A percentile compares a stretch with the other conserved stretches of the same genome.
Evolutionary conservation across 1,284 basidiomycete species (phyloP).

Genomic region (Rhodofomes roseus): DNA sequence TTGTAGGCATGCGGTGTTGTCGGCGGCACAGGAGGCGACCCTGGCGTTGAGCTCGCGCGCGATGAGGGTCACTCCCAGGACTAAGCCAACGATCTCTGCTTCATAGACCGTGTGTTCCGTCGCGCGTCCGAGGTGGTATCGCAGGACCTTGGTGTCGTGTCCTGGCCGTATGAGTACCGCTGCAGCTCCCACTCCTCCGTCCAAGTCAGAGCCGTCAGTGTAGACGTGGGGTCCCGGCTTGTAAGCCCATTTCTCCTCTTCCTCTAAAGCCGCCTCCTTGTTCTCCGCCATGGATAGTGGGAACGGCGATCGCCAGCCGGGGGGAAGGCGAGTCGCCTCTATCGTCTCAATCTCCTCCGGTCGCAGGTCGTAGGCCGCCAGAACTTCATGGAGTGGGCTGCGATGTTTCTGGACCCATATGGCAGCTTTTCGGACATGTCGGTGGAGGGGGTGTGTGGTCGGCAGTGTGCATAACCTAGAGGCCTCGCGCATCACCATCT

Average conservation of each 20-base stretch:
- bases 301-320: constrained; percentile 9
- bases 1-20: constrained; percentile 10
- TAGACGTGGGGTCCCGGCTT: constrained; percentile 8
- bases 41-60: background rate
- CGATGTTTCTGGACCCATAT: constrained; percentile 14
- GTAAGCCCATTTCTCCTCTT: background rate
- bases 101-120: constrained; percentile 29
- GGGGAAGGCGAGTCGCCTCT: constrained; percentile 1
- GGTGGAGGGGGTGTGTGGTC: constrained; percentile 27
- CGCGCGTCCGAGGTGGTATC: constrained; percentile 19
- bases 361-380: constrained; percentile 12
- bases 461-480: constrained; percentile 31
- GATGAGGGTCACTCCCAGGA: constrained; percentile 11
- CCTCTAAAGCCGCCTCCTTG: constrained; percentile 8
- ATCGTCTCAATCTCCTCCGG: constrained; percentile 13
- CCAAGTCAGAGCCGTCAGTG: constrained; percentile 16
- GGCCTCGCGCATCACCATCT: constrained; percentile 22
- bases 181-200: too few relatives aligned
- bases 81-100: constrained; percentile 24
- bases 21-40: constrained; percentile 6
- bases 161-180: constrained; percentile 4
- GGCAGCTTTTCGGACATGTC: constrained; percentile 8
- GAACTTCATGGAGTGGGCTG: constrained; percentile 18
- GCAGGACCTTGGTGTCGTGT: constrained; percentile 2
- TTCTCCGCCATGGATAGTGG: background rate